Percentiles rank a stretch among this genome's conserved stretches.
Evolutionary conservation across 768 basidiomycete genomes (phyloP).

Genomic region (Mycena capillaripes): DNA sequence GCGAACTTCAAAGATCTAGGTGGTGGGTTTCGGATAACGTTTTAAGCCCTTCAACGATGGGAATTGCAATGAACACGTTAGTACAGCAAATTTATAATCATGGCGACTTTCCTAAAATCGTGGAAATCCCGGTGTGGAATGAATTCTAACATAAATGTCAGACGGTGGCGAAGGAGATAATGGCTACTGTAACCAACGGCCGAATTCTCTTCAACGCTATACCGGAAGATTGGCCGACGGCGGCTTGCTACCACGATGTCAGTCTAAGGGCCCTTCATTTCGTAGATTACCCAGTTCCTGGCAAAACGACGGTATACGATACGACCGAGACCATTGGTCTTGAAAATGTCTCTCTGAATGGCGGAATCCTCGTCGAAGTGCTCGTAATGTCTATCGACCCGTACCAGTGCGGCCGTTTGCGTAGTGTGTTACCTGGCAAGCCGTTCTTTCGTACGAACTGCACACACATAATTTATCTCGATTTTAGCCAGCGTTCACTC

Average conservation of each 20-base stretch:
- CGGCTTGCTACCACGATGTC: too few species aligned
- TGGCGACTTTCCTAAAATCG: too few species aligned
- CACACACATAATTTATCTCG: background rate
- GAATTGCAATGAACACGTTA: too few species aligned
- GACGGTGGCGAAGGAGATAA: background rate
- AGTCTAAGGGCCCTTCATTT: too few species aligned
- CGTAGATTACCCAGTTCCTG: slow-evolving; percentile 58
- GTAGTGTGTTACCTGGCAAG: slow-evolving; percentile 46
- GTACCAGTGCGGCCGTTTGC: slow-evolving; percentile 58
- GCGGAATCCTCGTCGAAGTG: slow-evolving; percentile 64
- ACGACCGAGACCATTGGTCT: slow-evolving; percentile 62
- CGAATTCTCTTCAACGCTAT: slow-evolving; percentile 17
- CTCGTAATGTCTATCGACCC: slow-evolving; percentile 62
- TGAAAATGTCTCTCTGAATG: slow-evolving; percentile 58
- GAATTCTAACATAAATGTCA: background rate
- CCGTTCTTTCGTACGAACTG: background rate
- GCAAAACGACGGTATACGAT: slow-evolving; percentile 62
- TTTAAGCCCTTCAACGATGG: too few species aligned
- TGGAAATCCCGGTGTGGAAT: too few species aligned
- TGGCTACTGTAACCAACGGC: slow-evolving; percentile 22
- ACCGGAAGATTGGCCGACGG: background rate
- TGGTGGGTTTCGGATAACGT: too few species aligned
- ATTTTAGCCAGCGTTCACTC: slow-evolving; percentile 5
- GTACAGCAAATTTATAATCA: too few species aligned
- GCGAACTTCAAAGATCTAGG: too few species aligned